Conservation (phyloP, 176 grass and related monocot species). For the Aegilops umbellulata region DNA sequence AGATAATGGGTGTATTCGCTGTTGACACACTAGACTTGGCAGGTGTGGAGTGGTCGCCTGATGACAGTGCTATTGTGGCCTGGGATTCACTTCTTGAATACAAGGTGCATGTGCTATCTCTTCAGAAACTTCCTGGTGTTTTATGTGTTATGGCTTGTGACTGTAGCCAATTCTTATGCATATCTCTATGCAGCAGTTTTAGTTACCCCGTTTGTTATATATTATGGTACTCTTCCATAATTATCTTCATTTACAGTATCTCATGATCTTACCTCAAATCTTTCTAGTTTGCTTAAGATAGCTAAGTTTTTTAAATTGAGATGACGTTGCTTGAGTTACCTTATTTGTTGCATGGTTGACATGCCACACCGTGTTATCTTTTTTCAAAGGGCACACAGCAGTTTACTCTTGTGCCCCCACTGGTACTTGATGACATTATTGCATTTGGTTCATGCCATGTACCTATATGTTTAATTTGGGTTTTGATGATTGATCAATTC, state of each 20-base stretch:
- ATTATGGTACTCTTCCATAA: background rate
- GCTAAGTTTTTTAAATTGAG: background rate
- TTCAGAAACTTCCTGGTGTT: slow-evolving; percentile 4
- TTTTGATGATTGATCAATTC: slow-evolving; percentile 16
- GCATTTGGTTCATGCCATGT: background rate
- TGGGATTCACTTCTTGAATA: slow-evolving; percentile 99
- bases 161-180: background rate
- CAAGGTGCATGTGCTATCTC: slow-evolving; percentile 51
- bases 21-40: slow-evolving; percentile 85
- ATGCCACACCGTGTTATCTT: background rate
- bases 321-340: background rate
- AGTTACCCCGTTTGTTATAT: slow-evolving; percentile 1
- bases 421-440: background rate
- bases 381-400: background rate
- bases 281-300: background rate
- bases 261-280: background rate
- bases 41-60: slow-evolving; percentile 88
- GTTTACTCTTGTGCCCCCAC: background rate
- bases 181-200: background rate
- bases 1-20: slow-evolving; percentile 83
- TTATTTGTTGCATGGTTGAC: background rate
- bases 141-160: background rate
- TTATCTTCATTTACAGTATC: background rate
- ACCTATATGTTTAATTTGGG: background rate
- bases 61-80: slow-evolving; percentile 84